Conservation (phyloP, 2,329 filamentous ascomycete species). For the Colletotrichum truncatum region DNA sequence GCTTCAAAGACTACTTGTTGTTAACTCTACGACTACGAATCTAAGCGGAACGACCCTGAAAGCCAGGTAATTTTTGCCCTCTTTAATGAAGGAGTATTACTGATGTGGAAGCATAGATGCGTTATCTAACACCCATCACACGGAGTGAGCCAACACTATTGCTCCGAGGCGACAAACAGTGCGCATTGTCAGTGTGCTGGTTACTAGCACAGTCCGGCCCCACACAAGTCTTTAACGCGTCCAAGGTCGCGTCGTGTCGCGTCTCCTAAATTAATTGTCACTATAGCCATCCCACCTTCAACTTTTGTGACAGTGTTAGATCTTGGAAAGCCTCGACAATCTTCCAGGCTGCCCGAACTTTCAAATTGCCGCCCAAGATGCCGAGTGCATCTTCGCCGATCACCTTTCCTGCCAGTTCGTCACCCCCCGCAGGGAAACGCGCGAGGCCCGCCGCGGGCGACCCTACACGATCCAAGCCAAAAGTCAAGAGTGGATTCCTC, state of each 20-base stretch:
- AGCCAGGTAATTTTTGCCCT: no score
- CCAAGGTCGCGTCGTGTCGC: slow-evolving; percentile 25
- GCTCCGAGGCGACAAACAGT: slow-evolving; percentile 1
- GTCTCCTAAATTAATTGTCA: slow-evolving; percentile 16
- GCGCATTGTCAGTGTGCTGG: fast-evolving
- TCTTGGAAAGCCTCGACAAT: no score
- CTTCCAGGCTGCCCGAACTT: no score
- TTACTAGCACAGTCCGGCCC: slow-evolving; percentile 8
- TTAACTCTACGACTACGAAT: no score
- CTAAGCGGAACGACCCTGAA: no score
- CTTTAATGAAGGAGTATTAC: no score
- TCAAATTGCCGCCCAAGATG: slow-evolving; percentile 49
- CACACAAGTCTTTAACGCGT: slow-evolving; percentile 27
- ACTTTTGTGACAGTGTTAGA: neutral
- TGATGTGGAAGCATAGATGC: no score
- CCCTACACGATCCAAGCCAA: slow-evolving; percentile 39
- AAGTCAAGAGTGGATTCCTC: slow-evolving; percentile 48
- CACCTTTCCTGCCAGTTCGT: slow-evolving; percentile 61
- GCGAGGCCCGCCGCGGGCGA: slow-evolving; percentile 45
- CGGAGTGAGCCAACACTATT: no score
- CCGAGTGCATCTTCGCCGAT: slow-evolving; percentile 68
- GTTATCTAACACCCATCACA: no score
- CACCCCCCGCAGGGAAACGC: slow-evolving; percentile 45
- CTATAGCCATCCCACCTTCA: neutral
- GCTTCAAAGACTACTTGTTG: no score